phyloP scores from a whole-genome alignment of 345 rosid genomes.

The Aquilaria yunnanensis region DNA sequence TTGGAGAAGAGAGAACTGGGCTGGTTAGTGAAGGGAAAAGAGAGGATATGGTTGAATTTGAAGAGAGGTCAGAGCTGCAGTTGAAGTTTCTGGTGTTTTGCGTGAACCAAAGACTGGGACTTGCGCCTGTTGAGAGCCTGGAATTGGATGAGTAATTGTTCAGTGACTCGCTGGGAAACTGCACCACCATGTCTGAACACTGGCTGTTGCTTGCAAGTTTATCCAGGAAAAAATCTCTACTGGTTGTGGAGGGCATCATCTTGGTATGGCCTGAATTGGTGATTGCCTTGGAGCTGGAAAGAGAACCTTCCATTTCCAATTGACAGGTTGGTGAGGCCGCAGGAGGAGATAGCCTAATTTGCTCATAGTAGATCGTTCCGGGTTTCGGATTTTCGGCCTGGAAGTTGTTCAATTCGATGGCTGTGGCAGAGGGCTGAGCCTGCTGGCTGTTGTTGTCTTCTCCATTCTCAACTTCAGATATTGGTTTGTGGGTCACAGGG shows the following conservation, averaged over 20 bases:
- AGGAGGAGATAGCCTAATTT: constrained; percentile 17
- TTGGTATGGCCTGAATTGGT: constrained; percentile 18
- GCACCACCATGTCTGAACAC: constrained; percentile 23
- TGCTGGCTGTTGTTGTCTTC: constrained; percentile 18
- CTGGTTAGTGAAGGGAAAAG: constrained; percentile 24
- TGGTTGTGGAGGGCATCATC: constrained; percentile 14
- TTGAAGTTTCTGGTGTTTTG: constrained; percentile 28
- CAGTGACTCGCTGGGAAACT: constrained; percentile 28
- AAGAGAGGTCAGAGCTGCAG: constrained; percentile 24
- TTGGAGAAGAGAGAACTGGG: constrained; percentile 29
- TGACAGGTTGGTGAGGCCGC: constrained; percentile 24
- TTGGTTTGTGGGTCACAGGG: constrained; percentile 45
- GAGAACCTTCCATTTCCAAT: constrained; percentile 33
- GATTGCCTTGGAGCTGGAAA: constrained; percentile 29
- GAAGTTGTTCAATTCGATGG: constrained; percentile 9
- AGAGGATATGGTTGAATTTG: constrained; percentile 14
- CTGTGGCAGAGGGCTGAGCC: constrained; percentile 11
- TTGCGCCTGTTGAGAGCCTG: constrained; percentile 23
- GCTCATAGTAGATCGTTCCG: constrained; percentile 13
- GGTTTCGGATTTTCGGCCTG: constrained; percentile 6
- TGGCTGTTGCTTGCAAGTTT: constrained; percentile 25
- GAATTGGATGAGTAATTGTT: constrained; percentile 25
- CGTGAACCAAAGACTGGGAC: constrained; percentile 29
- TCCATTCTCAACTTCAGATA: constrained; percentile 48
- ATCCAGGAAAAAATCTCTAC: constrained; percentile 30